Conservation (phyloP, 192 early-diverging fungal genomes). For the Spizellomyces sp. region DNA sequence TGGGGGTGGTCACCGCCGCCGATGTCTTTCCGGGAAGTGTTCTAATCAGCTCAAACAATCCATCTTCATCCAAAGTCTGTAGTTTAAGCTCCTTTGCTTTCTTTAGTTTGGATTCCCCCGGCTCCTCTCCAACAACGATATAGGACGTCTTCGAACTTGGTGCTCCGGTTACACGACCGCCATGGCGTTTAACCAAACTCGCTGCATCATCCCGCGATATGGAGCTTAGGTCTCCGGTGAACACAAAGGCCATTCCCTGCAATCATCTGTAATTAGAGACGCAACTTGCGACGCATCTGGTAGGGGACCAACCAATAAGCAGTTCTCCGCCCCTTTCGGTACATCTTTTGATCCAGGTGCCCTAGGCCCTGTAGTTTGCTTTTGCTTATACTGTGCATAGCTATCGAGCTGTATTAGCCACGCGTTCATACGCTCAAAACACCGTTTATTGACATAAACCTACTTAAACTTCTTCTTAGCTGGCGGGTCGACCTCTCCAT, state of each 20-base stretch:
- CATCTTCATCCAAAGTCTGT: slow-evolving; percentile 81
- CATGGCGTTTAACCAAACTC: slow-evolving; percentile 87
- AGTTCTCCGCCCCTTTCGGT: slow-evolving; percentile 74
- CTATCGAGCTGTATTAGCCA: background rate
- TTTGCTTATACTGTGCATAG: background rate
- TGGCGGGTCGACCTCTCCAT: slow-evolving; percentile 5
- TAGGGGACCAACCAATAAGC: slow-evolving; percentile 47
- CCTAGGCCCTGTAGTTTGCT: slow-evolving; percentile 43
- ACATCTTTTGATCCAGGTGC: slow-evolving; percentile 68
- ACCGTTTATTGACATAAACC: background rate
- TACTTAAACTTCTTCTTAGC: slow-evolving; percentile 33
- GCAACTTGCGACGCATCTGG: background rate
- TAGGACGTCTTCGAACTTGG: slow-evolving; percentile 84
- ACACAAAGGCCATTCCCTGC: slow-evolving; percentile 82
- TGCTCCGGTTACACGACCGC: slow-evolving; percentile 75
- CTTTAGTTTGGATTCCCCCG: slow-evolving; percentile 80
- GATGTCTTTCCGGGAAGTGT: slow-evolving; percentile 40
- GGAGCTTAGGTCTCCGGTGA: slow-evolving; percentile 85
- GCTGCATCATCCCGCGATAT: slow-evolving; percentile 74
- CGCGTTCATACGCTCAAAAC: background rate
- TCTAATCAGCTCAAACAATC: slow-evolving; percentile 75
- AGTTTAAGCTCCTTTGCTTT: slow-evolving; percentile 74
- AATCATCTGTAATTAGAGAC: slow-evolving; percentile 1
- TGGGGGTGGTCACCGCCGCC: slow-evolving; percentile 20
- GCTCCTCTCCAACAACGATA: slow-evolving; percentile 83